Percentiles rank a stretch among this genome's conserved stretches.
phyloP scores from a whole-genome alignment of 306 rosid genomes.

The Herpetospermum pedunculosum region DNA sequence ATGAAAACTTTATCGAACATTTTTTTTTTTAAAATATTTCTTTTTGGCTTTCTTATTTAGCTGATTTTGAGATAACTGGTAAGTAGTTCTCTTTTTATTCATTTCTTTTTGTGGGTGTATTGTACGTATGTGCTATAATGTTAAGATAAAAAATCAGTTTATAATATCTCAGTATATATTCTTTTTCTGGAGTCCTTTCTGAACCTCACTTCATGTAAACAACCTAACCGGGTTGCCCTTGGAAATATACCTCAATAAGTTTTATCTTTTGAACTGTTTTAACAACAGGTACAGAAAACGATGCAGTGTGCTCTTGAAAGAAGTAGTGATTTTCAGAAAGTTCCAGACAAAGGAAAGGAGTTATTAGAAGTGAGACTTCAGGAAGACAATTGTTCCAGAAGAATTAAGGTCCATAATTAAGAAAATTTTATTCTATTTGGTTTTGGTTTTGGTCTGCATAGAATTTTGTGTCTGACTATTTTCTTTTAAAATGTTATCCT shows the following conservation, averaged over 20 bases:
- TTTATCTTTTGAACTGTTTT: conserved; percentile 4
- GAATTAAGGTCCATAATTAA: conserved; percentile 28
- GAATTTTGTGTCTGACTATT: conserved; percentile 8
- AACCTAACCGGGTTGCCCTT: background rate
- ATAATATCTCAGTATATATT: background rate
- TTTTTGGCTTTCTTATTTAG: background rate
- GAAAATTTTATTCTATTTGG: background rate
- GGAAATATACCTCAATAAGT: background rate
- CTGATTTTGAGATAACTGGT: background rate
- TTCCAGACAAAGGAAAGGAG: conserved; percentile 30
- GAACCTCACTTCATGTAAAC: background rate
- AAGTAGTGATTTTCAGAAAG: conserved; percentile 28
- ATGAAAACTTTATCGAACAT: background rate
- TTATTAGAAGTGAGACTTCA: conserved; percentile 23
- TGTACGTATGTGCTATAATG: background rate
- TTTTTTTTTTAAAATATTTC: background rate
- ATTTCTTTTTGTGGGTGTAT: background rate
- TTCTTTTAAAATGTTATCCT: conserved; percentile 3
- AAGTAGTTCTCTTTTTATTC: background rate
- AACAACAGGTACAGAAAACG: conserved; percentile 40
- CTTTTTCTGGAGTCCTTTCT: background rate
- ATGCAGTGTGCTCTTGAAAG: conserved; percentile 48
- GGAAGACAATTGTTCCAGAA: conserved; percentile 17
- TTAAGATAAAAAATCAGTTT: background rate
- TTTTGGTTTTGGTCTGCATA: background rate